Evolutionary conservation across 139 green algal species (phyloP), one percentile per base, ranked within the genome.

Genomic region (Closterium sp.): DNA sequence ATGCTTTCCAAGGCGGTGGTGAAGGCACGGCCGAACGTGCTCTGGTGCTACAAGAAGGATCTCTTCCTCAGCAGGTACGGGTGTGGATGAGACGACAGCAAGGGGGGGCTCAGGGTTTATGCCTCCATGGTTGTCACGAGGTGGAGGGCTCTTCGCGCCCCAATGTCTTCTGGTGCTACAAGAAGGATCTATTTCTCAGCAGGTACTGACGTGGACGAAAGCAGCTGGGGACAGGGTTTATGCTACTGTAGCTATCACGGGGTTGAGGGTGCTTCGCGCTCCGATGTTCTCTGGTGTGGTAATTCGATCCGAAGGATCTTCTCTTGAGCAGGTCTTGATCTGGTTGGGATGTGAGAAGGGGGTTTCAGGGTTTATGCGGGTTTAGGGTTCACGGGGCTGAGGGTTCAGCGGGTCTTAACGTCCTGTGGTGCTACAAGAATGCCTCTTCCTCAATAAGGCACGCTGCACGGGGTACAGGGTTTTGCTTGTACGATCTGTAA

Each of bases 1-100:
- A 98, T 99, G 97, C 97, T 99, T 0, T 97, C 94, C 35, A 99
- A 99, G 90, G 97, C 97, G 19, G 94, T 96, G 10, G 98, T 99
- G n/a, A 98, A 98, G 90, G 96, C 97, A 33, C 93, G 98, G 86
- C 98, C 98, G 3, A 97, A 94, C 21, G 98, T 99, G 87, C 95
- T 99, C 21, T 99, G 98, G 98, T 99, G 98, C 96, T 99, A 99
- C 96, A 99, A 99, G 94, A 98, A 98, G 93, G 97, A 99, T 33
- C 94, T 99, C 7, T 96, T 98, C 90, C 93, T 99, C 5, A 98
- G 96, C 96, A 98, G 96, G 97, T 91, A 28, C 9, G n/a, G n/a
- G n/a, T n/a, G n/a, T n/a, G n/a, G n/a, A n/a, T n/a, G n/a, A n/a
- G n/a, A n/a, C n/a, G n/a, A n/a, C n/a, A n/a, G n/a, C n/a, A n/a